A percentile compares a stretch with the other conserved stretches of the same genome.
Conservation (phyloP, 371 early-diverging fungal genomes). For the Mucor lusitanicus region DNA sequence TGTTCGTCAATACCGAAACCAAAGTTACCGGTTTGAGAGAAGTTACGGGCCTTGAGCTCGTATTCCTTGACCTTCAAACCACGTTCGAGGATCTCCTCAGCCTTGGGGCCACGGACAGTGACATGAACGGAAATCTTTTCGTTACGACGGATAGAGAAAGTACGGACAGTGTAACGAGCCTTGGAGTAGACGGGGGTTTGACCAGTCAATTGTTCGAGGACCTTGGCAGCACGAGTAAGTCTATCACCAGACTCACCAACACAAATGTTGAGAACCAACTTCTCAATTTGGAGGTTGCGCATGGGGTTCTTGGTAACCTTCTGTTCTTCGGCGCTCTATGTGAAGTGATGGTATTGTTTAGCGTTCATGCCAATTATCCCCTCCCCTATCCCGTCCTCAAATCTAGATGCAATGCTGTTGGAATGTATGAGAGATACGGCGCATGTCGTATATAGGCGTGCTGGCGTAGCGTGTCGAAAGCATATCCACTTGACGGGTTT, state of each 20-base stretch:
- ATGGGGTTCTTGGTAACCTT: slow-evolving; percentile 83
- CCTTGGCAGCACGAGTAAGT: slow-evolving; percentile 99
- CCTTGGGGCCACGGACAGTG: slow-evolving; percentile 93
- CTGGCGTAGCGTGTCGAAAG: background rate
- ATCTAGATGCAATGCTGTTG: background rate
- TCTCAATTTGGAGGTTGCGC: slow-evolving; percentile 97
- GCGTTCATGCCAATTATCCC: background rate
- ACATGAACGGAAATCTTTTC: slow-evolving; percentile 99
- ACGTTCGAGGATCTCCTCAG: slow-evolving; percentile 96
- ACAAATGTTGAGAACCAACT: slow-evolving; percentile 99
- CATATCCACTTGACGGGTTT: background rate
- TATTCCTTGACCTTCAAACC: slow-evolving; percentile 99
- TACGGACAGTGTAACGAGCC: slow-evolving; percentile 99
- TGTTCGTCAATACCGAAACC: slow-evolving; percentile 99
- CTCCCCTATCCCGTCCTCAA: background rate
- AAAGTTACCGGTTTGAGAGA: slow-evolving; percentile 99
- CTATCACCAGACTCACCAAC: slow-evolving; percentile 99
- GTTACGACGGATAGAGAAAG: slow-evolving; percentile 99
- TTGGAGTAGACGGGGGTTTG: slow-evolving; percentile 99
- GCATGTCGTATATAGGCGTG: background rate
- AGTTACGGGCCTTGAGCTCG: slow-evolving; percentile 96
- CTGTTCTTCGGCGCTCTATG: slow-evolving; percentile 68
- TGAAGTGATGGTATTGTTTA: background rate
- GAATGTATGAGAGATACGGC: background rate
- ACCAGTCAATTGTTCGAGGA: slow-evolving; percentile 99